Percentiles rank a stretch among this genome's conserved stretches.
Evolutionary conservation across 192 early-diverging fungal species (phyloP).

Genomic region (Entrophospora sp.): DNA sequence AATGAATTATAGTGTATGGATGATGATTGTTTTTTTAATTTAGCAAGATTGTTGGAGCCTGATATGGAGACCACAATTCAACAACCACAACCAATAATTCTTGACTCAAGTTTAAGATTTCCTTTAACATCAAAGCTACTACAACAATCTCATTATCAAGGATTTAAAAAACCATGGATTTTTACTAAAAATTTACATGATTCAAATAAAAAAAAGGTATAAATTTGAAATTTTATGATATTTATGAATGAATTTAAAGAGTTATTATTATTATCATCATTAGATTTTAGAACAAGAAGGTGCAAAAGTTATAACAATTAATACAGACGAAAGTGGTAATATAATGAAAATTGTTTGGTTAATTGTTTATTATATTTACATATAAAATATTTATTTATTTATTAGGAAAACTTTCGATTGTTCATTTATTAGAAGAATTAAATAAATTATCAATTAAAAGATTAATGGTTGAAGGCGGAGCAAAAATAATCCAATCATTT

Average conservation of each 20-base stretch:
- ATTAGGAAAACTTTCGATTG: conserved; percentile 24
- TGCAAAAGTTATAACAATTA: conserved; percentile 42
- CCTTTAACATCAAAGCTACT: conserved; percentile 53
- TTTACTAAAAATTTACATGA: conserved; percentile 31
- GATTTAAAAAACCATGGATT: conserved; percentile 44
- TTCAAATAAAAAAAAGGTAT: conserved; percentile 14
- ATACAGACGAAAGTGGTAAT: conserved; percentile 25
- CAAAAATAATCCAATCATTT: conserved; percentile 60
- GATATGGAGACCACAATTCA: conserved; percentile 4
- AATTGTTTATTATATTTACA: neutral
- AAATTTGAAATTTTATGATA: neutral
- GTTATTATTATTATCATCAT: neutral
- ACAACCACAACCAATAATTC: conserved; percentile 69
- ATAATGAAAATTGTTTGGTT: conserved; percentile 13
- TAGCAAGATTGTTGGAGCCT: conserved; percentile 17
- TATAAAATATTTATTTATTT: neutral
- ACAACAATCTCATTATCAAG: conserved; percentile 22
- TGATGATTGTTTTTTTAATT: neutral
- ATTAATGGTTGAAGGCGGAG: conserved; percentile 90
- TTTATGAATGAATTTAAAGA: neutral
- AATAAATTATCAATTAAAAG: conserved; percentile 27
- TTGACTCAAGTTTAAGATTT: conserved; percentile 63
- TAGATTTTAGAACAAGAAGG: conserved; percentile 48
- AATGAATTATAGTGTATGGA: neutral
- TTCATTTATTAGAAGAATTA: conserved; percentile 19